These are phyloP conservation scores for Ogataea salicorniae DNA, from an alignment of 805 yeast species.

Conservation along the genomic window DNA sequence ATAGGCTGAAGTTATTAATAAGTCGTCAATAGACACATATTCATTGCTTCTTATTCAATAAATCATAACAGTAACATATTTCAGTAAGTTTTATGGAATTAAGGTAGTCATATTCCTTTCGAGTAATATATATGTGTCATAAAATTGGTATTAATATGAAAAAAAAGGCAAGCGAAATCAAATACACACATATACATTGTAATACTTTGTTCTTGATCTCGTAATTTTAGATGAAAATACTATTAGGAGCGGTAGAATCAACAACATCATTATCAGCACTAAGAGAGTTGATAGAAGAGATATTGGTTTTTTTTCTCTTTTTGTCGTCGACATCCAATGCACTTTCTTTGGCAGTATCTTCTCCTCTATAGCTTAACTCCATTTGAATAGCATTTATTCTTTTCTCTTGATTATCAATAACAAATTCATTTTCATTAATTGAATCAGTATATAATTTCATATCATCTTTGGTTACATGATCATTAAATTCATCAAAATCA, in stretches of 20 bases:
- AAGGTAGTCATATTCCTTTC: too few relatives aligned
- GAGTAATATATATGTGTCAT: too few relatives aligned
- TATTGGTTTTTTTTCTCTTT: neutral
- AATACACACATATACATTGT: neutral
- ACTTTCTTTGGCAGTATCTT: neutral
- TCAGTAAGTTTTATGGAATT: too few relatives aligned
- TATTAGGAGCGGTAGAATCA: slow-evolving; percentile 33
- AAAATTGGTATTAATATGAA: too few relatives aligned
- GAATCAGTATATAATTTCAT: slow-evolving; percentile 48
- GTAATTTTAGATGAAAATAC: slow-evolving; percentile 21
- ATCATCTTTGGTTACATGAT: slow-evolving; percentile 34
- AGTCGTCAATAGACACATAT: too few relatives aligned
- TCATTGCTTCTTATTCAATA: too few relatives aligned
- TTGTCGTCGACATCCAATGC: neutral
- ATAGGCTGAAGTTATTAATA: too few relatives aligned
- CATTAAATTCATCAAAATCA: slow-evolving; percentile 30
- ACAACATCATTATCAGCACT: slow-evolving; percentile 35
- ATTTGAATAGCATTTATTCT: slow-evolving; percentile 40
- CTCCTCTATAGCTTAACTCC: slow-evolving; percentile 44
- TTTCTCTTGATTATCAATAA: slow-evolving; percentile 45
- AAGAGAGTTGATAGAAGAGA: slow-evolving; percentile 5
- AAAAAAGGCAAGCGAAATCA: neutral
- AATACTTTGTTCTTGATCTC: neutral
- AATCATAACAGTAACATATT: too few relatives aligned
- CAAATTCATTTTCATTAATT: slow-evolving; percentile 49